Evolutionary conservation across 2,329 filamentous ascomycete genomes (phyloP), one percentile per base, ranked within the genome.

Genomic region (Leptodontidium sp.): DNA sequence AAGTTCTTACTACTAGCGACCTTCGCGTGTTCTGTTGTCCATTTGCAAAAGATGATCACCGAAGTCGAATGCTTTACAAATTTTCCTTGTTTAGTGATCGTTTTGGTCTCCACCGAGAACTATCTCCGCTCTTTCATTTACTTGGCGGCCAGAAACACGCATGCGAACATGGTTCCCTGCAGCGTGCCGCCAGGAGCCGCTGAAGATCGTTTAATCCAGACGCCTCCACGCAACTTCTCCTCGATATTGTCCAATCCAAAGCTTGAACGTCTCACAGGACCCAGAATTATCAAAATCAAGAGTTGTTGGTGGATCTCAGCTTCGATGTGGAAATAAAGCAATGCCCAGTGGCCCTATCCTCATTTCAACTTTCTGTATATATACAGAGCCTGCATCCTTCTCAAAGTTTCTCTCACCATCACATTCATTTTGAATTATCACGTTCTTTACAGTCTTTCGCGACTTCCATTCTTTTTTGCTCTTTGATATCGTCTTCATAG

Each of bases 401-500:
- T 47, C 52, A 45, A 17, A n/a, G 14, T 55, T 9, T 40, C 29
- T 67, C 49, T 43, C 38, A 32, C 29, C 58, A 62, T 61, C 65
- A 62, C 43, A 47, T 67, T 67, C 58, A 40, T 62, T 67, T 47
- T 26, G 59, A 43, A 52, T 68, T 43, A 21, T 58, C 53, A 59
- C 67, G 29, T 70, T 71, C 70, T 62, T 64, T 69, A 63, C 64
- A 66, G 64, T 61, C 49, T 50, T 70, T 68, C 63, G 55, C 53
- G 66, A 15, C 68, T 66, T 66, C 65, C 68, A 57, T 73, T 72
- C 69, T 32, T 72, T 73, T 72, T 67, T 38, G 43, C 45, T 40
- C 35, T 24, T 62, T 49, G 58, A 52, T 70, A 71, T 69, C 61
- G 47, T 68, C 71, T 76, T 75, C 73, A 73, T 76, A 62, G 72